Conservation (phyloP, 495 filamentous ascomycete species). For the Recurvomyces mirabilis region DNA sequence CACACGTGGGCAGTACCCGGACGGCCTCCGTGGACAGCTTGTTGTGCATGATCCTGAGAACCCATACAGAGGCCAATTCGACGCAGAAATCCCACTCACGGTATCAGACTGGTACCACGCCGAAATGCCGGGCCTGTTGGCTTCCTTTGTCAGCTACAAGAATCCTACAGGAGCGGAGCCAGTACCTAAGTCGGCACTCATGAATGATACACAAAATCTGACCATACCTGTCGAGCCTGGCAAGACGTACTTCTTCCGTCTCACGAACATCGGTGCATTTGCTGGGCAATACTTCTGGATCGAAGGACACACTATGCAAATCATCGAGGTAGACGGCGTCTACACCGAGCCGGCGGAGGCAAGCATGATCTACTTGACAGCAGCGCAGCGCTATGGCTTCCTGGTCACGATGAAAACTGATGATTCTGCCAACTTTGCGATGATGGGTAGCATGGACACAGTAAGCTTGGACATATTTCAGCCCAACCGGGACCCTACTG, state of each 20-base stretch:
- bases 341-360: slow-evolving; percentile 48
- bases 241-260: slow-evolving; percentile 69
- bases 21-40: slow-evolving; percentile 61
- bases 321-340: slow-evolving; percentile 68
- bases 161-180: slow-evolving; percentile 46
- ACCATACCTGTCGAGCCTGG: slow-evolving; percentile 53
- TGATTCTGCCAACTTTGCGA: slow-evolving; percentile 56
- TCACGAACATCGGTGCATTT: slow-evolving; percentile 54
- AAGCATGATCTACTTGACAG: slow-evolving; percentile 48
- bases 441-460: slow-evolving; percentile 47
- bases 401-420: slow-evolving; percentile 47
- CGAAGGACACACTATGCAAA: slow-evolving; percentile 45
- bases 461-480: too few species aligned
- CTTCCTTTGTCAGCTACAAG: slow-evolving; percentile 36
- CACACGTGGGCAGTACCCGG: slow-evolving; percentile 54
- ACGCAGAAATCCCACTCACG: slow-evolving; percentile 51
- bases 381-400: slow-evolving; percentile 63
- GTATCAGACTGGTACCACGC: slow-evolving; percentile 56
- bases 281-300: slow-evolving; percentile 34
- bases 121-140: slow-evolving; percentile 35
- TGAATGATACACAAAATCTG: slow-evolving; percentile 47
- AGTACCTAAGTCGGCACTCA: slow-evolving; percentile 42
- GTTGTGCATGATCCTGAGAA: slow-evolving; percentile 56
- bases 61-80: slow-evolving; percentile 51
- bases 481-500: too few species aligned